Percentiles rank a stretch among this genome's conserved stretches.
Evolutionary conservation across 371 early-diverging fungal genomes (phyloP).

Genomic region (Modicella reniformis): DNA sequence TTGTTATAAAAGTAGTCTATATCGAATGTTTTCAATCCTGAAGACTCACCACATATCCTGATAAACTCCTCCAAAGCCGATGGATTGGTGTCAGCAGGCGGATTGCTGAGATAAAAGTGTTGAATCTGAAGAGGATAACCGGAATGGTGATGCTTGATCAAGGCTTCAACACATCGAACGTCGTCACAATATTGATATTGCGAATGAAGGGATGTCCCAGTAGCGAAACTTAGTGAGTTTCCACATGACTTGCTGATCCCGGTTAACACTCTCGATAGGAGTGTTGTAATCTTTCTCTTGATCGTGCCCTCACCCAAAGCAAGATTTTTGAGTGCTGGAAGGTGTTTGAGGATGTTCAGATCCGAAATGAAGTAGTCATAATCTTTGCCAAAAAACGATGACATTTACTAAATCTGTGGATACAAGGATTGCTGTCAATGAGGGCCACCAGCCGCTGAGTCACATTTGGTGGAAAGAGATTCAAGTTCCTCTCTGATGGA

Average conservation of each 20-base stretch:
- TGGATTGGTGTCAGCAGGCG: too few relatives aligned
- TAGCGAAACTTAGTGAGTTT: background rate
- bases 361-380: background rate
- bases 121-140: background rate
- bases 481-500: background rate
- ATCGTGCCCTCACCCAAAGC: background rate
- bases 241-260: background rate
- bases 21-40: background rate
- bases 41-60: background rate
- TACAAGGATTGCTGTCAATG: background rate
- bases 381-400: background rate
- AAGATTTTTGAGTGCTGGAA: background rate
- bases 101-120: background rate
- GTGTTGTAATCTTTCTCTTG: background rate
- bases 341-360: background rate
- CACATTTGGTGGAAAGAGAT: background rate
- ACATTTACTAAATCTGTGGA: background rate
- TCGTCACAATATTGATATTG: background rate
- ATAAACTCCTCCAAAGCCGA: background rate
- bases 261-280: background rate
- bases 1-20: background rate
- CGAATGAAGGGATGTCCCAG: too few relatives aligned
- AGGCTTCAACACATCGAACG: background rate
- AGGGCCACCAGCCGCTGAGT: background rate
- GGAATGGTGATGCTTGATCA: background rate